Conservation (phyloP, 805 yeast species). For the Kluyveromyces aestuarii region DNA sequence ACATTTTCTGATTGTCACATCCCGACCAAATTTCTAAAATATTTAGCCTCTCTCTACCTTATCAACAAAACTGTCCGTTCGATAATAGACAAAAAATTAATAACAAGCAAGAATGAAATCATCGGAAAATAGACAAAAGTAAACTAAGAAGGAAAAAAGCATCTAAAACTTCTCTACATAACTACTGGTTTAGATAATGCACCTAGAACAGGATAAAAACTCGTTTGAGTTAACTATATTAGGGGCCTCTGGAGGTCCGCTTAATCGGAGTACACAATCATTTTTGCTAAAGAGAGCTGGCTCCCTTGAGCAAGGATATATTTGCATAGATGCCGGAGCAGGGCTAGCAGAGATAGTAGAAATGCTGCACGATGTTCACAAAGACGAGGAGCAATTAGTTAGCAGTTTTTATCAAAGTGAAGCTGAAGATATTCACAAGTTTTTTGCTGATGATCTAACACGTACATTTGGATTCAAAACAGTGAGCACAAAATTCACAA, state of each 20-base stretch:
- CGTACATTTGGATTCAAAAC: conserved; percentile 14
- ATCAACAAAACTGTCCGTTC: too few species aligned
- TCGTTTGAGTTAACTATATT: conserved; percentile 53
- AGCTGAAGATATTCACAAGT: conserved; percentile 14
- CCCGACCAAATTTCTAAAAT: too few species aligned
- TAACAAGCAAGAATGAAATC: too few species aligned
- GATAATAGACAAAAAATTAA: too few species aligned
- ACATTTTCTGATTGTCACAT: neutral
- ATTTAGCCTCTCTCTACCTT: too few species aligned
- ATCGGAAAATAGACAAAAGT: too few species aligned
- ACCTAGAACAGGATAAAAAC: neutral
- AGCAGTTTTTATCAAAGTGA: conserved; percentile 18
- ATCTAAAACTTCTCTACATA: too few species aligned
- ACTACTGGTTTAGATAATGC: neutral
- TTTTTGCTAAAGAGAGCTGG: conserved; percentile 51
- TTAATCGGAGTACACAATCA: conserved; percentile 61
- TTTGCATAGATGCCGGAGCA: conserved; percentile 75
- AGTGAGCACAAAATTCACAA: conserved; percentile 2
- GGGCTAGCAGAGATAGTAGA: conserved; percentile 52
- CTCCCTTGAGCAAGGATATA: conserved; percentile 28
- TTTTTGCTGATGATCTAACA: conserved; percentile 6
- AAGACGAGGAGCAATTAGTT: conserved; percentile 3
- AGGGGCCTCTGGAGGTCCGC: conserved; percentile 84
- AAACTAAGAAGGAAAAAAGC: too few species aligned
- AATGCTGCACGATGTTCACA: conserved; percentile 15